phyloP scores from a whole-genome alignment of 208 protist species.

The Vickermania ingenoplastis region DNA sequence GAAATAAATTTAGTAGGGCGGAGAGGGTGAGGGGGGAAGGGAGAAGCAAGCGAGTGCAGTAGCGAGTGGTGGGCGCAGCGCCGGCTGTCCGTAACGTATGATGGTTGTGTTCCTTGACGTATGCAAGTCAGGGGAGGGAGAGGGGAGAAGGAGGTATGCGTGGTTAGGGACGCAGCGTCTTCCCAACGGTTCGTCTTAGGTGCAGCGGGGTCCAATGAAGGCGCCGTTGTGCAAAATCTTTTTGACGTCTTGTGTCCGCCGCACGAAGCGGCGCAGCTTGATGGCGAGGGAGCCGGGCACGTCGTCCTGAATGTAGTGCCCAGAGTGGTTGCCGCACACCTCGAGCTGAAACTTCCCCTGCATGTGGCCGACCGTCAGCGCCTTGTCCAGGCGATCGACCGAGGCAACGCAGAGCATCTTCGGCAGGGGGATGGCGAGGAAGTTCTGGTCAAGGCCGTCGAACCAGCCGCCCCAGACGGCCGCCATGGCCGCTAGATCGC shows the following conservation, averaged over 20 bases:
- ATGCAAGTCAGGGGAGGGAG: too few species aligned
- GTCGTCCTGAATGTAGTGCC: slow-evolving; percentile 91
- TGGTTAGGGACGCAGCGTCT: too few species aligned
- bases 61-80: too few species aligned
- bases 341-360: slow-evolving; percentile 93
- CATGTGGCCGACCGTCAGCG: slow-evolving; percentile 89
- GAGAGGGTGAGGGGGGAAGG: too few species aligned
- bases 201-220: too few species aligned
- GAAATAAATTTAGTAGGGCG: too few species aligned
- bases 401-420: slow-evolving; percentile 87
- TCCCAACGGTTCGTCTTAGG: too few species aligned
- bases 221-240: background rate
- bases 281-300: slow-evolving; percentile 34
- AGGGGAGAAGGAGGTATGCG: too few species aligned
- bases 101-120: too few species aligned
- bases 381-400: slow-evolving; percentile 80
- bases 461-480: slow-evolving; percentile 84
- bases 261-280: slow-evolving; percentile 58
- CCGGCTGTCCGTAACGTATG: too few species aligned
- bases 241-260: slow-evolving; percentile 14
- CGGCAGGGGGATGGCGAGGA: slow-evolving; percentile 55
- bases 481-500: slow-evolving; percentile 53
- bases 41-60: too few species aligned
- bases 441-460: slow-evolving; percentile 69
- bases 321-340: slow-evolving; percentile 69